Evolutionary conservation across 1,139 yeast species (phyloP), one percentile per base, ranked within the genome.

Genomic region (Geotrichum europaeum): DNA sequence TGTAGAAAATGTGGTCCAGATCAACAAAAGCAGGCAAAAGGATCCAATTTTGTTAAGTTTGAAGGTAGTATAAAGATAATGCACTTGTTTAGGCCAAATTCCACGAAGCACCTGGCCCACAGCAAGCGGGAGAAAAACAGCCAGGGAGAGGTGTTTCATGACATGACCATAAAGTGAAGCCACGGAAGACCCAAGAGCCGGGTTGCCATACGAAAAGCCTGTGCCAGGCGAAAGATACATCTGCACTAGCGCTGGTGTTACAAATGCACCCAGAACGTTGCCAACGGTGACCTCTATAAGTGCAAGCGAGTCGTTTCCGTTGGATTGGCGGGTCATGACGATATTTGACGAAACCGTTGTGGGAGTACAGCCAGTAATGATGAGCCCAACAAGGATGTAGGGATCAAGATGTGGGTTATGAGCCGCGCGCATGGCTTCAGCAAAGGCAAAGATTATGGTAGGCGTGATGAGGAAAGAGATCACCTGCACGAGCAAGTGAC

Each of bases 261-360:
- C 78, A 68, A 90, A 90, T 0, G 96, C 95, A 4, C 97, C 97
- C 50, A 89, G 70, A 55, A 90, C 71, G 69, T 91, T 90, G 1
- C 96, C 97, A 53, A 90, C 80, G 62, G 89, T 84, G 24, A 90
- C 96, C 70, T 89, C 96, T 72, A 95, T 86, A 15, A 89, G 76
- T 25, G 96, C 86, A 60, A 90, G 76, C 30, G 88, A 76, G 64
- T 84, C 92, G 72, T 89, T 89, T 6, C 96, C 96, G 67, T 86
- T 85, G 0, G 96, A 92, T 61, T 79, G 80, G 59, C 60, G 60
- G n/a, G 97, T 90, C 96, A 90, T 89, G 32, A 90, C 92, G 55
- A 90, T 96, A 71, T 90, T 90, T 4, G 92, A 90, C 0, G 94
- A 84, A 22, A 90, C 96, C 0, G 97, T 90, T 15, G 97, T 91